These are phyloP conservation scores for Epichloe scottii DNA, from an alignment of 2,329 filamentous ascomycete species.

Conservation along the genomic window DNA sequence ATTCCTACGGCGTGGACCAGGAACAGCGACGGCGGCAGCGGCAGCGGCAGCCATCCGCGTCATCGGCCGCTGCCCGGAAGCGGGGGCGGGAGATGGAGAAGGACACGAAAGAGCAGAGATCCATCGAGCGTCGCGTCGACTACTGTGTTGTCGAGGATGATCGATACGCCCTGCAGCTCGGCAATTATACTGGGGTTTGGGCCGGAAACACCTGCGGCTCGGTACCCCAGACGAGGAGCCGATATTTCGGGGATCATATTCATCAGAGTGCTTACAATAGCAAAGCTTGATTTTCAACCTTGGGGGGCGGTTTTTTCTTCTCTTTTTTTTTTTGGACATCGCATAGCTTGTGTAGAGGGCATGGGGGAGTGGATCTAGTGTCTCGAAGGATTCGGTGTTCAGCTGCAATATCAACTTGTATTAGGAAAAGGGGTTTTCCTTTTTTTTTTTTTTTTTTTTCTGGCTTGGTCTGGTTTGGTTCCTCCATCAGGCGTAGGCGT, in stretches of 20 bases:
- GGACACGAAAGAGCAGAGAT: not conserved
- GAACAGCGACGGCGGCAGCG: not conserved
- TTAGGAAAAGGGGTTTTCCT: not conserved
- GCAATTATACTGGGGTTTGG: constrained; percentile 14
- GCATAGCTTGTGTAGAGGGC: not conserved
- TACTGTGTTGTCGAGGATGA: constrained; percentile 8
- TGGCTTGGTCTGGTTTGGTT: not conserved
- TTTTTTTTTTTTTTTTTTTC: not conserved
- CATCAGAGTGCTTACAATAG: constrained; percentile 7
- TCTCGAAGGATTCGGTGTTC: not conserved
- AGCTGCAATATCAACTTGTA: not conserved
- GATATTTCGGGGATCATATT: constrained; percentile 11
- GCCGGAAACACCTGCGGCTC: constrained; percentile 6
- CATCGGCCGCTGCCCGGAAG: not conserved
- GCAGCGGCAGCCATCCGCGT: not conserved
- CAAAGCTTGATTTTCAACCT: not conserved
- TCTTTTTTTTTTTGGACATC: not conserved
- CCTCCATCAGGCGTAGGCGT: not conserved
- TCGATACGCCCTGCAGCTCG: constrained; percentile 2
- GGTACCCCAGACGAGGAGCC: constrained; percentile 8
- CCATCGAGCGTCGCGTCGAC: constrained; percentile 9
- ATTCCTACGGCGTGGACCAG: not conserved
- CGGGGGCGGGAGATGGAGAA: not conserved
- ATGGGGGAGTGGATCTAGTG: not conserved
- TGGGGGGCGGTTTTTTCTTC: not conserved